Evolutionary conservation across 345 rosid genomes (phyloP), one percentile per base, ranked within the genome.

Genomic region (Boechera retrofracta): DNA sequence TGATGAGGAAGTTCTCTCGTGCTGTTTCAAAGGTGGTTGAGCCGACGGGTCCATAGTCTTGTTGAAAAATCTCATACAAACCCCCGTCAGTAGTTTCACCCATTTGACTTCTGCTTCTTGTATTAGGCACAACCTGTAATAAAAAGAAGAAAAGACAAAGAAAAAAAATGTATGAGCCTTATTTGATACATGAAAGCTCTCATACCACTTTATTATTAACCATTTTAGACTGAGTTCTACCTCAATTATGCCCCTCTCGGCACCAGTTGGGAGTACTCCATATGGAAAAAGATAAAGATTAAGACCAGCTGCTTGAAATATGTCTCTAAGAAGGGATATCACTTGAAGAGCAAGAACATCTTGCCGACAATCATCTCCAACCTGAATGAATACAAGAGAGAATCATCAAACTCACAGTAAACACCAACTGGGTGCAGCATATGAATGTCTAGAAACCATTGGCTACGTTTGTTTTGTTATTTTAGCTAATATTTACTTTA

Each of bases 71-170:
- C 83, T 96, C 99, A 45, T 86, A 93, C 83, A 96, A 72, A 71
- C 99, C 99, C 59, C 99, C 99, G 71, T 96, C 99, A 33, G 89
- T 96, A 54, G 99, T 96, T 85, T 96, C 99, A 47, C 98, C 99
- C 98, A 96, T 96, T 80, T 96, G 98, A 78, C 96, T 96, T 83
- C 99, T 87, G 83, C 99, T 96, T 38, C 96, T 85, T 72, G 97
- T 65, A 76, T 91, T 88, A 56, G 97, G 99, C 81, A 96, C 99
- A 75, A 96, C 98, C 99, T 95, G 79, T 55, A 13, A 45, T 9
- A 8, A 7, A 60, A 58, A 26, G 31, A 72, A 24, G 60, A 21
- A 33, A 48, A 67, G 47, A 72, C 21, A 36, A 38, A 9, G 7
- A 32, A 29, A 42, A 26, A 39, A 56, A 7, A 3, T 6, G 31